Base-by-base conservation (phyloP, 139 green algal genomes). In the Mesotaenium endlicherianum region DNA sequence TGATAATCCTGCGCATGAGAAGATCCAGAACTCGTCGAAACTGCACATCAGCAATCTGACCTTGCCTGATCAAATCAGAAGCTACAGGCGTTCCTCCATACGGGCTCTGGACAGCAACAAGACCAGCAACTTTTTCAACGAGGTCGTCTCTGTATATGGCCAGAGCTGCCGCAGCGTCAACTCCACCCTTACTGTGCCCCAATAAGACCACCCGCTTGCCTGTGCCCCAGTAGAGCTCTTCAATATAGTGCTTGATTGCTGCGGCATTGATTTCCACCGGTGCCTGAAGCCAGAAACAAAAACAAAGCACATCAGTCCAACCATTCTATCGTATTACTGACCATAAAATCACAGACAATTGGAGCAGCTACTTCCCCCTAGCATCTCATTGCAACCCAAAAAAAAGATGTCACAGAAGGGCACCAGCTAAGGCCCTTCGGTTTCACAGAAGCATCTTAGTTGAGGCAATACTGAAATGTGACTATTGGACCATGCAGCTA, bases 141-240 rank as follows among this genome's bases (percentile, higher is more conserved):
- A 90, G 30, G 14, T 68, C 16, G 4, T 72, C 3, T 11, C 44
- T 34, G 47, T 82, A 84, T 26, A 88, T 4, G 17, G 86, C 44
- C 0, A 88, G 58, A 39, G 86, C 86, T n/a, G 86, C 86, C 20
- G 55, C 71, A 26, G 43, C 26, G 41, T 90, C 86, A 20, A 90
- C 4, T 11, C 81, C 81, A 31, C 86, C 86, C 44, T 90, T 90
- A 49, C 72, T 83, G 53, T 90, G 86, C 6, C 86, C 86, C 11
- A 90, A 64, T n/a, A 88, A 20, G 8, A 90, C 34, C 59, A 90
- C 67, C 8, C 31, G 69, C 40, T 85, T 86, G 14, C 50, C 50
- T 6, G 74, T 86, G 1, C 38, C 80, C 80, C 80, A 86, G 50
- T 78, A 75, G 3, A 86, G 70, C 16, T 86, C 80, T n/a, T 86